Evolutionary conservation across 805 yeast genomes (phyloP).

Genomic region (Candida coleopterorum): DNA sequence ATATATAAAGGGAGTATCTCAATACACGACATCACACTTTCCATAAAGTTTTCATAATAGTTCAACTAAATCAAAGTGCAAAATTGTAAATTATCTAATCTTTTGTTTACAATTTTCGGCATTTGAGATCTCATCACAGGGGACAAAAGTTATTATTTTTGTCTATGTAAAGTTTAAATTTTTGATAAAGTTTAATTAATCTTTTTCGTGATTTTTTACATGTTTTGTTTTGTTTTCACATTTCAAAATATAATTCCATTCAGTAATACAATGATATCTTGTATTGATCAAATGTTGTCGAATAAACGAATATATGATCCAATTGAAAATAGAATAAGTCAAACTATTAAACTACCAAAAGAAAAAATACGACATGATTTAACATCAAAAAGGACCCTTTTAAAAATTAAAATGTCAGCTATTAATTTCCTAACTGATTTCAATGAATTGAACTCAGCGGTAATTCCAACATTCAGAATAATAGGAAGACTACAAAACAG

Average conservation of each 20-base stretch:
- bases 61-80: too few relatives aligned
- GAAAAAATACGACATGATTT: neutral
- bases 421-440: slow-evolving; percentile 26
- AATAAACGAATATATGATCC: slow-evolving; percentile 23
- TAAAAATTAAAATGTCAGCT: slow-evolving; percentile 25
- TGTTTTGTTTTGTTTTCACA: neutral
- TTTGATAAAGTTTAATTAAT: too few relatives aligned
- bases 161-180: too few relatives aligned
- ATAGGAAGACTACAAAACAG: slow-evolving; percentile 24
- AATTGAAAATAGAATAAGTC: neutral
- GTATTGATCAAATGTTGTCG: slow-evolving; percentile 10
- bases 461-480: slow-evolving; percentile 32
- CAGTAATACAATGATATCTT: neutral
- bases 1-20: too few relatives aligned
- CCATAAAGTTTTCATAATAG: too few relatives aligned
- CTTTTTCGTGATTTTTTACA: too few relatives aligned
- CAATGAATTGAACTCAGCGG: slow-evolving; percentile 3
- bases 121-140: too few relatives aligned
- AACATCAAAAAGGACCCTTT: slow-evolving; percentile 15
- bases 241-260: neutral
- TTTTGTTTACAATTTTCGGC: too few relatives aligned
- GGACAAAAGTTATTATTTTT: too few relatives aligned
- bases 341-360: neutral
- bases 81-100: too few relatives aligned
- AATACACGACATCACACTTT: too few relatives aligned